Percentiles rank a stretch among this genome's conserved stretches.
These are phyloP conservation scores for Coniophora puteana DNA, from an alignment of 1,284 basidiomycete species.

Conservation along the genomic window DNA sequence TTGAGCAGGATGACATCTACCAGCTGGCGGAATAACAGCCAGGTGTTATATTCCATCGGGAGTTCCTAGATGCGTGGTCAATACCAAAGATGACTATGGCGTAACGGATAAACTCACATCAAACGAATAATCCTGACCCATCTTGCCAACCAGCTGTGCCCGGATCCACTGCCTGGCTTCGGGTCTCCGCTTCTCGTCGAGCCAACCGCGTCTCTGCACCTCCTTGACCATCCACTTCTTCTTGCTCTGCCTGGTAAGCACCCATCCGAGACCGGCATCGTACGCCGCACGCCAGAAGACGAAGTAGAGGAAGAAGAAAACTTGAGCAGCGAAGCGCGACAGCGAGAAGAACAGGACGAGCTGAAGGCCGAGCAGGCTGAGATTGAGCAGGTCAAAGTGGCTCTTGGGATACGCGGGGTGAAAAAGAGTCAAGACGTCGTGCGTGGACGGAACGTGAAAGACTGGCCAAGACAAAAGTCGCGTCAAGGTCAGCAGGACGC, in stretches of 20 bases:
- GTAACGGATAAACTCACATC: constrained; percentile 53
- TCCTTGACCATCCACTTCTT: constrained; percentile 88
- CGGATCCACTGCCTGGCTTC: constrained; percentile 78
- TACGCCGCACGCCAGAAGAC: constrained; percentile 92
- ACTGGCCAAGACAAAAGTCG: constrained; percentile 46
- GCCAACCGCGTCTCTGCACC: constrained; percentile 81
- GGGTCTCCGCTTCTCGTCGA: constrained; percentile 71
- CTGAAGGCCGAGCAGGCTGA: constrained; percentile 77
- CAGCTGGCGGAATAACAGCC: constrained; percentile 88
- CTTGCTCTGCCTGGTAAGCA: constrained; percentile 93
- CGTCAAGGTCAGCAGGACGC: background rate
- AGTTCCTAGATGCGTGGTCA: constrained; percentile 47
- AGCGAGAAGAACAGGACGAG: constrained; percentile 73
- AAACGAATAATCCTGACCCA: constrained; percentile 93
- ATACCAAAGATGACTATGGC: constrained; percentile 7
- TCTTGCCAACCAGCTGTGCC: constrained; percentile 85
- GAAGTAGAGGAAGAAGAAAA: constrained; percentile 85
- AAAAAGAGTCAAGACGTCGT: constrained; percentile 92
- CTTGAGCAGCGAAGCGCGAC: constrained; percentile 48
- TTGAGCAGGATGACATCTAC: constrained; percentile 97
- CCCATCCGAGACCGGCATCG: constrained; percentile 91
- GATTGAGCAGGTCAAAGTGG: constrained; percentile 85
- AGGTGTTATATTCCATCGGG: constrained; percentile 83
- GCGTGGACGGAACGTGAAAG: constrained; percentile 92
- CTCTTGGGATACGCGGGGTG: constrained; percentile 89